Conservation (phyloP, 116 monocot genomes). For the Papilionanthe hybrid region DNA sequence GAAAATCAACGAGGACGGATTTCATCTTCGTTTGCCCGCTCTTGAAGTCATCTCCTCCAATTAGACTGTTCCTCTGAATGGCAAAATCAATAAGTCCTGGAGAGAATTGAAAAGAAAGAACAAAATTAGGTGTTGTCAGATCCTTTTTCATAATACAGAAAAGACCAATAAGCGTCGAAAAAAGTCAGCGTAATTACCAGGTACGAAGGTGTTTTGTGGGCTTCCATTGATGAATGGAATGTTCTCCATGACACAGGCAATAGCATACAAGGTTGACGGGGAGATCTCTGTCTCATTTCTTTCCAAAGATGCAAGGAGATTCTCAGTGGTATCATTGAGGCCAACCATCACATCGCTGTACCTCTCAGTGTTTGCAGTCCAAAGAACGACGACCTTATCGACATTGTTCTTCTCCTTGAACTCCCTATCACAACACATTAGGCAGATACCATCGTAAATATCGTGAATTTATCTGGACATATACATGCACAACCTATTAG, state of each 20-base stretch:
- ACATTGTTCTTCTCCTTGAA: conserved; percentile 93
- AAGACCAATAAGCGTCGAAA: not conserved
- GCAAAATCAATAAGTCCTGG: conserved; percentile 92
- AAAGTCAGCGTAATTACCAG: conserved; percentile 29
- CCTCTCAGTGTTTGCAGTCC: conserved; percentile 98
- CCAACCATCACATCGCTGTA: conserved; percentile 87
- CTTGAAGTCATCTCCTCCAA: conserved; percentile 99
- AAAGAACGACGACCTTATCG: conserved; percentile 88
- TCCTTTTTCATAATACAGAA: not conserved
- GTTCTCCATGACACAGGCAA: conserved; percentile 80
- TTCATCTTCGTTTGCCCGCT: conserved; percentile 99
- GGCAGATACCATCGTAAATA: not conserved
- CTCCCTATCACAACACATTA: conserved; percentile 36
- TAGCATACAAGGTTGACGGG: conserved; percentile 76
- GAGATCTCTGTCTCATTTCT: conserved; percentile 84
- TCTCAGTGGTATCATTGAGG: conserved; percentile 83
- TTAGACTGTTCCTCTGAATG: conserved; percentile 74
- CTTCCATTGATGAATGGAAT: conserved; percentile 96
- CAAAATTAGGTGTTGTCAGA: not conserved
- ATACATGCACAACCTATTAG: not conserved
- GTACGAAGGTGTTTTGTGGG: conserved; percentile 98
- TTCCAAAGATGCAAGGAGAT: conserved; percentile 70
- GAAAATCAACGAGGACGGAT: conserved; percentile 94
- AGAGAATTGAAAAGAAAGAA: not conserved
- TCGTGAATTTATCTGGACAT: not conserved